Evolutionary conservation across 2,329 filamentous ascomycete species (phyloP).

Genomic region (Fusarium setosum): DNA sequence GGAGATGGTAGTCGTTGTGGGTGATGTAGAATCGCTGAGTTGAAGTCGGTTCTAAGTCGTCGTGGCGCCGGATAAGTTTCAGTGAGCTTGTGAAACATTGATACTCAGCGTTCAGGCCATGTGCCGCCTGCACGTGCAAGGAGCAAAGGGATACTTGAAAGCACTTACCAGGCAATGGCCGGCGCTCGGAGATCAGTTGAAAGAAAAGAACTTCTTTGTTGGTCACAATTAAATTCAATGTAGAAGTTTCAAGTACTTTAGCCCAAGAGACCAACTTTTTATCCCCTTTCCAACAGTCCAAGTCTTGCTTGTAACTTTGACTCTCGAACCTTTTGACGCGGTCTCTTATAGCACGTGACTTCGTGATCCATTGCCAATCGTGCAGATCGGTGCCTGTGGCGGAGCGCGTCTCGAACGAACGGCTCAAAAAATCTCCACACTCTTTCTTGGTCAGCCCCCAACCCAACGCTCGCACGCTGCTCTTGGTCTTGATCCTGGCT

Average conservation of each 20-base stretch:
- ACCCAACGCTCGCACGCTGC: constrained; percentile 5
- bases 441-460: background rate
- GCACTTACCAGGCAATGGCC: constrained; percentile 21
- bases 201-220: constrained; percentile 19
- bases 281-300: background rate
- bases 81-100: constrained; percentile 11
- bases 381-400: constrained; percentile 23
- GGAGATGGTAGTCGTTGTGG: constrained; percentile 16
- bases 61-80: constrained; percentile 8
- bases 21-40: constrained; percentile 14
- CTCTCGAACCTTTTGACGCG: too few species aligned
- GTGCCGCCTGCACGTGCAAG: constrained; percentile 41
- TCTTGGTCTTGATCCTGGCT: background rate
- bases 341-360: constrained; percentile 35
- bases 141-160: constrained; percentile 1
- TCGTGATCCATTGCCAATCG: constrained; percentile 38
- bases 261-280: background rate
- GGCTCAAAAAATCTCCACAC: constrained; percentile 30
- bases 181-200: background rate
- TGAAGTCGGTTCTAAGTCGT: constrained; percentile 6
- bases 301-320: too few species aligned
- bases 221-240: background rate
- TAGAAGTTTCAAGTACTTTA: background rate
- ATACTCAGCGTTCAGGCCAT: constrained; percentile 15
- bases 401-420: constrained; percentile 31